Evolutionary conservation across 495 filamentous ascomycete species (phyloP), one percentile per base, ranked within the genome.

Genomic region (Lasiosphaeris hirsuta): DNA sequence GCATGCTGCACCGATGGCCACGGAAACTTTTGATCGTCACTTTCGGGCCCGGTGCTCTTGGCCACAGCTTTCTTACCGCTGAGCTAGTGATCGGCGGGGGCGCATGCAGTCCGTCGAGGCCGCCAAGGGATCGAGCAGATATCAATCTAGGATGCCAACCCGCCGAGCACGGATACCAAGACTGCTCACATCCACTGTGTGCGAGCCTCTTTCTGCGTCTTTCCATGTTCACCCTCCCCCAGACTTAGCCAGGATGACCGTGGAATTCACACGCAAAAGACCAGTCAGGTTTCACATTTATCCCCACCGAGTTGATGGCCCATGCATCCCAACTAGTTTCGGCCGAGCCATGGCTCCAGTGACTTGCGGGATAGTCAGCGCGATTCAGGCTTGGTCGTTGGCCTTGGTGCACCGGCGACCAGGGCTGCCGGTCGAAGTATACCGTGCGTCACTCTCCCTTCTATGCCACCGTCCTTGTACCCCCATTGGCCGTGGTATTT

Each of bases 101-200:
- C 41, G 45, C 40, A 36, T 14, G 15, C 67, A 61, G 58, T 51
- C 57, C 38, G 56, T 58, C 49, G 51, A 63, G 48, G 46, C 50
- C 51, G 67, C 65, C 65, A 70, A 70, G 64, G 33, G 36, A 38
- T 61, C 53, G 57, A 60, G 45, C 55, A 66, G 56, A 66, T 64
- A 59, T 58, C 63, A 64, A 61, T 64, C 61, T 63, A 58, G 53
- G 61, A 68, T 68, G 54, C 63, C 57, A 63, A 58, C 48, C 55
- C 66, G 55, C 56, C 68, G 47, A 60, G 56, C 47, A 60, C 53
- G 60, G 61, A 47, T 61, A 39, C 50, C 57, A 59, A 58, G 52
- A 51, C 60, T 57, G 45, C 48, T 57, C 55, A 55, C 40, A 56
- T 64, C 58, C 61, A 58, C 57, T 56, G 53, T 58, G 56, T 62